Evolutionary conservation across 768 basidiomycete genomes (phyloP).

Genomic region (Ramaria rubella): DNA sequence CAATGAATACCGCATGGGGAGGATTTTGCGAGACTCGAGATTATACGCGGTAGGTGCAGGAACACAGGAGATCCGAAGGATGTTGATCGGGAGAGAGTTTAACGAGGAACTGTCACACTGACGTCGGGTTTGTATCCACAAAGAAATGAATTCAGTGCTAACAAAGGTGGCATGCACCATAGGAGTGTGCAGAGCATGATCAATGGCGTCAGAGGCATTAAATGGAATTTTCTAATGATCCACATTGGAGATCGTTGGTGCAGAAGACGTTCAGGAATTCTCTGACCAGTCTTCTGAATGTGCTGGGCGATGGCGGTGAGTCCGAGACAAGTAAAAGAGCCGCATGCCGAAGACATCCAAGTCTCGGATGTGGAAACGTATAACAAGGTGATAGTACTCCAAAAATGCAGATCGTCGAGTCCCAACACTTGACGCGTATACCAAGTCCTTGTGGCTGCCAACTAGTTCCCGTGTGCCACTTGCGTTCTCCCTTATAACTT

Average conservation of each 20-base stretch:
- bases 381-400: background rate
- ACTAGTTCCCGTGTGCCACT: background rate
- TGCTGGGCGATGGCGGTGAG: no score
- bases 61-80: slow-evolving; percentile 89
- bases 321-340: background rate
- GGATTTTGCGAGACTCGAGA: slow-evolving; percentile 80
- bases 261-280: background rate
- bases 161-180: background rate
- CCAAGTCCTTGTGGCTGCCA: background rate
- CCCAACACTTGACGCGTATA: no score
- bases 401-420: no score
- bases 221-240: background rate
- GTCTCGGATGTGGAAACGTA: background rate
- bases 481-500: background rate
- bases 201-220: background rate
- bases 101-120: slow-evolving; percentile 50
- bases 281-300: background rate
- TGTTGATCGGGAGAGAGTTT: slow-evolving; percentile 92
- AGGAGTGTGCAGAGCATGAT: background rate
- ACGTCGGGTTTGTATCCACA: background rate
- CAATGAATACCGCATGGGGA: slow-evolving; percentile 88
- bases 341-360: background rate
- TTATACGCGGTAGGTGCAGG: slow-evolving; percentile 95
- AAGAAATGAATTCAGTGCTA: background rate
- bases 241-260: background rate